Evolutionary conservation across 306 rosid genomes (phyloP), one percentile per base, ranked within the genome.

Genomic region (Ormosia emarginata): DNA sequence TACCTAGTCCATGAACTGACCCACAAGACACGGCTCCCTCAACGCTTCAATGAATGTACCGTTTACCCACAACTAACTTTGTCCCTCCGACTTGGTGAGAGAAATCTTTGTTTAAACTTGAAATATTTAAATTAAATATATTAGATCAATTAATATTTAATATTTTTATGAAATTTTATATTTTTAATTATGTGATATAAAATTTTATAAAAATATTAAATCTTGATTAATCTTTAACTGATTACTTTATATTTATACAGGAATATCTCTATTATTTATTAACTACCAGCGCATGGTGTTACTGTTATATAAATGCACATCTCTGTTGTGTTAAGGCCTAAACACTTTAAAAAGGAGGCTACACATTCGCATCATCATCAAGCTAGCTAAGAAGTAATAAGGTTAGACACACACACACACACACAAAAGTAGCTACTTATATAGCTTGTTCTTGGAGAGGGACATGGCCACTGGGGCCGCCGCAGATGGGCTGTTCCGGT

Each of bases 401-500:
- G 8, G 40, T 18, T 7, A 32, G 30, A 33, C 36, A 8, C 10
- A 57, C 44, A 67, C 15, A 18, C n/a, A 30, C 8, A 56, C 39
- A 44, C 6, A 15, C 6, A 41, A 15, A 30, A 2, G 43, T 24
- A 24, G 24, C 24, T 24, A 24, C 24, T 24, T 24, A 24, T 24
- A 24, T 3, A 3, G 13, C 10, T 30, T 5, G 36, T 57, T 29
- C 3, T 5, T 9, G 34, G 14, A 10, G 29, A 53, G 30, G 68
- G 29, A 79, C 47, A 88, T 90, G 91, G 85, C 86, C 24, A 65
- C 18, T 1, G 75, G 69, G 6, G 88, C 85, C 41, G 78, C 55
- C 82, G 81, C 79, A 33, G 92, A 86, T 6, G 85, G 91, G 24
- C 0, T 84, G 0, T 84, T 88, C 75, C 69, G 87, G 75, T 56